These are phyloP conservation scores for Wickerhamomyces kurtzmanii DNA, from an alignment of 805 yeast genomes.

Conservation along the genomic window DNA sequence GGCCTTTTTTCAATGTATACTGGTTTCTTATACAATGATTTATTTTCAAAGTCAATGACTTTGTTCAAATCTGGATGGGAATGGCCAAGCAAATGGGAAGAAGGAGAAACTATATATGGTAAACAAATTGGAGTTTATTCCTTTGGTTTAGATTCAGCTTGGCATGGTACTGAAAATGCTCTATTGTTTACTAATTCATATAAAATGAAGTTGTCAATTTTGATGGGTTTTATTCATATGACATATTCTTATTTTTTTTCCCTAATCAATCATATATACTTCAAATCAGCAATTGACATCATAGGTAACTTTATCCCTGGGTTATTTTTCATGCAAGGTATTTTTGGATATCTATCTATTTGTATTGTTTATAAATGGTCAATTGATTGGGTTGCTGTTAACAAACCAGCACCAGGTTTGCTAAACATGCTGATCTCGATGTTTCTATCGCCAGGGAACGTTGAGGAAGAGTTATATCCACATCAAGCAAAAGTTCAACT, in stretches of 20 bases:
- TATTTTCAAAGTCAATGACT: slow-evolving; percentile 62
- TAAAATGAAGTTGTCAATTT: slow-evolving; percentile 67
- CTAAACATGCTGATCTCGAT: slow-evolving; percentile 68
- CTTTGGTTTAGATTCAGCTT: slow-evolving; percentile 59
- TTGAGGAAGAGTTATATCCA: slow-evolving; percentile 55
- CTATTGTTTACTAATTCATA: slow-evolving; percentile 62
- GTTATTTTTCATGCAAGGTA: slow-evolving; percentile 63
- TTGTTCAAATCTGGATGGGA: slow-evolving; percentile 63
- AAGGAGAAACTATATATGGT: slow-evolving; percentile 39
- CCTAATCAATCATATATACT: slow-evolving; percentile 49
- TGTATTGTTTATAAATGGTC: slow-evolving; percentile 68
- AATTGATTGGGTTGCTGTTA: slow-evolving; percentile 57
- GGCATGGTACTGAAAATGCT: slow-evolving; percentile 78
- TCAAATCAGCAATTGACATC: slow-evolving; percentile 52
- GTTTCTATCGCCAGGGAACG: slow-evolving; percentile 65
- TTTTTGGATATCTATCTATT: slow-evolving; percentile 62
- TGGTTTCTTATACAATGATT: slow-evolving; percentile 64
- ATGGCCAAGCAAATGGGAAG: slow-evolving; percentile 46
- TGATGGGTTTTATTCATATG: slow-evolving; percentile 74
- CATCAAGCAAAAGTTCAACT: slow-evolving; percentile 59
- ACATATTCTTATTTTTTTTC: slow-evolving; percentile 60
- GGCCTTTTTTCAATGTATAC: slow-evolving; percentile 68
- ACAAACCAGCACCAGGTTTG: slow-evolving; percentile 59
- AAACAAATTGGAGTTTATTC: slow-evolving; percentile 41
- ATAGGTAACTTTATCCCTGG: slow-evolving; percentile 71